Evolutionary conservation across 345 rosid species (phyloP).

Genomic region (Populus alba): DNA sequence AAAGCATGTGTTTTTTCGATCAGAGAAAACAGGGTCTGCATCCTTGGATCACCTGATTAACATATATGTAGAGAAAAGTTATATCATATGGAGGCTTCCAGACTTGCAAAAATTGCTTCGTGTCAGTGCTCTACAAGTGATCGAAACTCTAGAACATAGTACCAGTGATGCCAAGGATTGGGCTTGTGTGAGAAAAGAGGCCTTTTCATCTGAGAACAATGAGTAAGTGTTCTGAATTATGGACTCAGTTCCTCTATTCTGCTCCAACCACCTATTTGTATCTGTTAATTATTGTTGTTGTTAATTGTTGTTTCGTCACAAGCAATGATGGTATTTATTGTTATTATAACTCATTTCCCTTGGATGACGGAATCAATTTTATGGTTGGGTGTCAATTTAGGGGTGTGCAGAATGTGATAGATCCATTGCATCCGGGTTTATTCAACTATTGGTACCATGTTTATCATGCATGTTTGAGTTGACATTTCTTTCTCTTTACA

Average conservation of each 20-base stretch:
- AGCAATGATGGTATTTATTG: not conserved
- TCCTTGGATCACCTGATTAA: constrained; percentile 75
- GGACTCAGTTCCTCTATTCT: not conserved
- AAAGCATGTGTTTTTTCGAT: constrained; percentile 52
- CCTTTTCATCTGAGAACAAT: constrained; percentile 72
- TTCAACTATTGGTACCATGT: not conserved
- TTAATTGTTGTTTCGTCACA: not conserved
- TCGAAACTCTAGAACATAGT: constrained; percentile 51
- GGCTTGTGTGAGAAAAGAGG: constrained; percentile 72
- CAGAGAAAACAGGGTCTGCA: constrained; percentile 60
- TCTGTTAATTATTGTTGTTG: not conserved
- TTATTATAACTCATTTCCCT: not conserved
- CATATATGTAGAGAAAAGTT: constrained; percentile 76
- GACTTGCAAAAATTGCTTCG: constrained; percentile 71
- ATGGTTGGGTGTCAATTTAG: not conserved
- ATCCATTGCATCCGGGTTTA: not conserved
- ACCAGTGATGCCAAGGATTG: constrained; percentile 65
- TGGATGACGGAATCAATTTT: not conserved
- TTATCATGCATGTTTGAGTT: not conserved
- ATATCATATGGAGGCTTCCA: constrained; percentile 86
- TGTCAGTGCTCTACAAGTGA: constrained; percentile 48
- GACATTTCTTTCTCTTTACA: not conserved
- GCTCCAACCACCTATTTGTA: not conserved
- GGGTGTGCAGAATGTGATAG: not conserved
- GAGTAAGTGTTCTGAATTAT: constrained; percentile 49